These are phyloP conservation scores for Cytospora piceae DNA, from an alignment of 2,329 filamentous ascomycete species.

Conservation along the genomic window DNA sequence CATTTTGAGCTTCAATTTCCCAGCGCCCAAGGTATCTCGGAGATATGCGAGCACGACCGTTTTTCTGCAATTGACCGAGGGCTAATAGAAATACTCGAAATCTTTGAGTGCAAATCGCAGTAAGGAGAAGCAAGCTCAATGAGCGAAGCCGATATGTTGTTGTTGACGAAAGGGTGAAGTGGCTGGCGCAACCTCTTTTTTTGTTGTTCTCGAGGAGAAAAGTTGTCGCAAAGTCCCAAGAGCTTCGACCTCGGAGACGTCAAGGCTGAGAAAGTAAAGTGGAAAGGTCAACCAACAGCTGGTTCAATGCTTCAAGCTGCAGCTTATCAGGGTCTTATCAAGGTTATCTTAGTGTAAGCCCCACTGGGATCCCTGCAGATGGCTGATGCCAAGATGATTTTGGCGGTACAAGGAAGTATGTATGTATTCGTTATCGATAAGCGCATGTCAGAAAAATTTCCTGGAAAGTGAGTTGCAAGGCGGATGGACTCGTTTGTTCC, in stretches of 20 bases:
- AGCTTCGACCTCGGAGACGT: neutral
- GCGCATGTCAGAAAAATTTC: neutral
- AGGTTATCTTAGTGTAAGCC: slow-evolving; percentile 29
- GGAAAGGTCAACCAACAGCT: too few species aligned
- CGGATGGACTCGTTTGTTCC: neutral
- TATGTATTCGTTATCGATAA: neutral
- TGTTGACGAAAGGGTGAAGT: neutral
- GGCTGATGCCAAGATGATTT: neutral
- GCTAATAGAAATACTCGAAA: neutral
- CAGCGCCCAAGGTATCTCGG: neutral
- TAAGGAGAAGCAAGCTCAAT: neutral
- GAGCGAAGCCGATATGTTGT: neutral
- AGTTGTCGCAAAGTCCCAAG: neutral
- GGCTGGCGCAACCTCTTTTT: neutral
- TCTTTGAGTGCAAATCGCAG: neutral
- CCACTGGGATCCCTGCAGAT: slow-evolving; percentile 21
- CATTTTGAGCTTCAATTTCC: slow-evolving; percentile 4
- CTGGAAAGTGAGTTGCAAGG: neutral
- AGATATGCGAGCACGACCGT: neutral
- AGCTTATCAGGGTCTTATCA: slow-evolving; percentile 20
- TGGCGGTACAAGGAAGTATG: neutral
- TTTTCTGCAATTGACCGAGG: neutral
- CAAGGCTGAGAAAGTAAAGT: neutral
- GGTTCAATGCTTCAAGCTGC: too few species aligned
- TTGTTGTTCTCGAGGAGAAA: neutral